Evolutionary conservation across 257 asterid genomes (phyloP), one percentile per base, ranked within the genome.

Genomic region (Solanum peruvianum): DNA sequence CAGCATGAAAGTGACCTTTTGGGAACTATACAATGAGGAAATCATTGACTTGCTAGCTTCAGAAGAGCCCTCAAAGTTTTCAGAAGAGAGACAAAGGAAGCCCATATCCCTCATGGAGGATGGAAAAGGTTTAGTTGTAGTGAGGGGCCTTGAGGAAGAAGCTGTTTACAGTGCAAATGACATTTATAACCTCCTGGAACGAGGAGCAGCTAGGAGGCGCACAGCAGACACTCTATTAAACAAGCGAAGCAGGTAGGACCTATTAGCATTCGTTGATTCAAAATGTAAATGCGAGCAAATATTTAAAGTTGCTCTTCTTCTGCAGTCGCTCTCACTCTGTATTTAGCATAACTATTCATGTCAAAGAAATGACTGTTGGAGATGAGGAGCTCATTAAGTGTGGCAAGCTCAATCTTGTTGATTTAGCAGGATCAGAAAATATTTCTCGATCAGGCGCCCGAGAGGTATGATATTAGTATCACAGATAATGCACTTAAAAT

Each of bases 71-170:
- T 85, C 88, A 45, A 94, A 91, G 88, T 66, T 88, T 62, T 29
- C 83, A 25, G 97, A 93, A 86, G 98, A 95, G 72, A 93, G 87
- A 86, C 94, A 86, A 82, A 94, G 90, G 91, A 95, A 89, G 89
- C 91, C 91, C 29, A 87, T 93, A 71, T 91, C 97, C 39, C 88
- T 94, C 89, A 93, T 93, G 98, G 98, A 95, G 89, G 98, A 94
- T 92, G 98, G 94, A 81, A 94, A 91, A 88, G 98, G 98, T 78
- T 91, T 85, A 69, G 98, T 95, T 77, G 84, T 93, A 88, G 91
- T 94, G 84, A 91, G 98, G 87, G 98, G 98, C 76, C 98, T 95
- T 60, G 98, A 95, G 90, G 98, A 95, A 88, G 98, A 95, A 91
- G 91, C 92, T 6, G 98, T 95, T 67, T 94, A 95, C 88, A 94